phyloP scores from a whole-genome alignment of 1,284 basidiomycete genomes.

The Anthracocystis panici-leucophaei region DNA sequence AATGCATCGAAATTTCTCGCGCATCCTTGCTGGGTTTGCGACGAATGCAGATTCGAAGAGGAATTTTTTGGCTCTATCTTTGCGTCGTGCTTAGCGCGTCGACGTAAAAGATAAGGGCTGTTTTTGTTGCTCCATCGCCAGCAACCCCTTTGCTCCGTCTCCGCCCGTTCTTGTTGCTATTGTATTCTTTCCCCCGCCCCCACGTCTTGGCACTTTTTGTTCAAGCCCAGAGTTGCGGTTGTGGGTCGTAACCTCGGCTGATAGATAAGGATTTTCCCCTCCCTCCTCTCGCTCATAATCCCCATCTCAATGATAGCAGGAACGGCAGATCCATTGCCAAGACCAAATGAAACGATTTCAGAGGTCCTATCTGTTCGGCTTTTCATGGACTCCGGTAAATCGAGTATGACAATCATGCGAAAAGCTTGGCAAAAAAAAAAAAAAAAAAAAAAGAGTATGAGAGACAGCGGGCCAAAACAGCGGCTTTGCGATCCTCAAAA shows the following conservation, averaged over 20 bases:
- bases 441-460: too few species aligned
- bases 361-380: too few species aligned
- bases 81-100: constrained; percentile 8
- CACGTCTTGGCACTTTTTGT: neutral
- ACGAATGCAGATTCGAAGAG: neutral
- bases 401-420: too few species aligned
- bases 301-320: neutral
- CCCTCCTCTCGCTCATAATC: neutral
- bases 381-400: too few species aligned
- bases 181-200: neutral
- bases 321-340: neutral
- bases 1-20: neutral
- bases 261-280: constrained; percentile 10
- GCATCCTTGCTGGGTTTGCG: neutral
- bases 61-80: neutral
- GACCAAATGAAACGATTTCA: neutral
- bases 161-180: neutral
- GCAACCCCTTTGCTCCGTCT: neutral
- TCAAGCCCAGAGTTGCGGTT: neutral
- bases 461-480: too few species aligned
- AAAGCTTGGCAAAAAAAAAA: too few species aligned
- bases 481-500: too few species aligned
- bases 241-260: too few species aligned
- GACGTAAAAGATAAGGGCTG: constrained; percentile 4
- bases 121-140: too few species aligned